Conservation (phyloP, 2,329 filamentous ascomycete species). For the Fusarium marasasianum region DNA sequence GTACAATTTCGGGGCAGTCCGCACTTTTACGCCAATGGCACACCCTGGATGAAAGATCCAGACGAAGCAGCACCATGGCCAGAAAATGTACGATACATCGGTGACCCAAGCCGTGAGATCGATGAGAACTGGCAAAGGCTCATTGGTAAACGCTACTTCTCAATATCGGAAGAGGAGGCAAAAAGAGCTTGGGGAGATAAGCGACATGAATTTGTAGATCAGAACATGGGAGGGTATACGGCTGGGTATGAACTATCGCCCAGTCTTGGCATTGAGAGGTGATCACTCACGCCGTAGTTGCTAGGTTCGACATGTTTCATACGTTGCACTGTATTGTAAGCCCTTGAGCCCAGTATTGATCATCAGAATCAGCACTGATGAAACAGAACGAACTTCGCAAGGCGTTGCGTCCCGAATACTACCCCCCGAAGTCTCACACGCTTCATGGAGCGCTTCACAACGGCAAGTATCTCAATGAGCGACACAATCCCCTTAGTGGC, state of each 20-base stretch:
- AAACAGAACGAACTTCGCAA: not conserved
- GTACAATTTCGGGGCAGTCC: not conserved
- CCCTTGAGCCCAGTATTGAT: accelerated
- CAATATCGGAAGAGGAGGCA: not conserved
- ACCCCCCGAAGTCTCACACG: not conserved
- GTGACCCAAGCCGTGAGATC: not conserved
- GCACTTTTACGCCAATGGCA: not conserved
- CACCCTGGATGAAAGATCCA: not conserved
- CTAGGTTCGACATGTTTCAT: not conserved
- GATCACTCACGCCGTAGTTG: too few relatives aligned
- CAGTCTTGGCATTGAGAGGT: not conserved
- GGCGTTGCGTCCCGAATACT: not conserved
- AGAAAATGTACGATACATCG: not conserved
- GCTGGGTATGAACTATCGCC: not conserved
- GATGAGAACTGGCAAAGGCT: not conserved
- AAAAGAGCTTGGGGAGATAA: not conserved
- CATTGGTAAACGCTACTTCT: not conserved
- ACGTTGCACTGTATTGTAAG: not conserved
- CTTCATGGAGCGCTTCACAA: not conserved
- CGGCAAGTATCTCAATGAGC: not conserved
- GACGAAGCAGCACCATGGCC: not conserved
- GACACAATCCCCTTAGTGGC: too few relatives aligned
- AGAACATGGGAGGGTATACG: not conserved
- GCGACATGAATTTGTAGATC: not conserved
- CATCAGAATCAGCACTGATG: accelerated